Evolutionary conservation across 139 green algal genomes (phyloP), one percentile per base, ranked within the genome.

Genomic region (Micractinium conductrix): DNA sequence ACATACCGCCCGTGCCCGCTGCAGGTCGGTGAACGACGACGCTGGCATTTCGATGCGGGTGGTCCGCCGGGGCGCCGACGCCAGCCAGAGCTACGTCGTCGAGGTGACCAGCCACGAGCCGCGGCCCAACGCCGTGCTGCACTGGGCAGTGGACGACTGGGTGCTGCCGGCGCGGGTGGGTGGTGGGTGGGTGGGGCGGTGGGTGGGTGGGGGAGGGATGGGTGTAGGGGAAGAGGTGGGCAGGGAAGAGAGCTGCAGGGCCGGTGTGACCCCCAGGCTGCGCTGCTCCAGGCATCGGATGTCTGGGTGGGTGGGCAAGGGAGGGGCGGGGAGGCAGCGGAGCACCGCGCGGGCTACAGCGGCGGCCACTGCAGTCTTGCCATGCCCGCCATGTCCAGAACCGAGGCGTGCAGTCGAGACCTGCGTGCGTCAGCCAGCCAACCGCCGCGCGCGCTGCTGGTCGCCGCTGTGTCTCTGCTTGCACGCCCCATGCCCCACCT

Each of bases 81-180:
- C 12, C 63, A 14, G 12, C n/a, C 8, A 42, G n/a, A 42, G 30
- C 6, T 70, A 70, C 63, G 63, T n/a, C 33, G 63, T 70, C 30
- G 63, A 70, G 63, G 63, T 70, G n/a, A 1, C 24, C n/a, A 70
- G 63, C n/a, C 30, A 70, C 63, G 24, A 26, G 69, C 35, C 35
- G 35, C 67, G 67, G 1, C 67, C 37, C 30, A 44, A 73, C 35
- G 35, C 35, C 24, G 60, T 92, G 74, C 85, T 97, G 86, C 94
- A 97, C 86, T 97, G 94, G 94, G 93, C 83, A 0, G 67, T 94
- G 14, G 91, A 97, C 72, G 92, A 96, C 76, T 97, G 94, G 94
- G n/a, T 78, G 6, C 84, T 90, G 50, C 87, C 92, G 4, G 45
- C 89, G 2, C 65, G 89, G 55, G 84, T 63, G 28, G 58, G 24